A percentile compares a stretch with the other conserved stretches of the same genome.
Conservation (phyloP, 2,329 filamentous ascomycete genomes). For the Cytospora piceae region DNA sequence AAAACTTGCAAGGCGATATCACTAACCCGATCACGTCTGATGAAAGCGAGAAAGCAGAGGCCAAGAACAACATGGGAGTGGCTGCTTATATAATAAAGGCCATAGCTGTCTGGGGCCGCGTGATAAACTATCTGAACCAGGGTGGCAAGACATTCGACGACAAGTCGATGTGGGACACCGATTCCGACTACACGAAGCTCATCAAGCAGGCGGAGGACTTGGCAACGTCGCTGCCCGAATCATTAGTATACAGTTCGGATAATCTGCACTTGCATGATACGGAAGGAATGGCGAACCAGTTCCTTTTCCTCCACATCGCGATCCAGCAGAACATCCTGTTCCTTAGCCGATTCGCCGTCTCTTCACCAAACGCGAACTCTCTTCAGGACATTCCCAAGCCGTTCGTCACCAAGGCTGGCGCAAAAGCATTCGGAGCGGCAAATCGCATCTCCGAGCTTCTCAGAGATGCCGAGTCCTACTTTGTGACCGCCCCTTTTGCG, state of each 20-base stretch:
- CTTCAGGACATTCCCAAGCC: slow-evolving; percentile 73
- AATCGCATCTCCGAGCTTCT: slow-evolving; percentile 85
- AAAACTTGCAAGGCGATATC: slow-evolving; percentile 75
- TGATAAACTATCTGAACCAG: slow-evolving; percentile 88
- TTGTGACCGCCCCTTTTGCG: slow-evolving; percentile 86
- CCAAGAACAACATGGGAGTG: slow-evolving; percentile 88
- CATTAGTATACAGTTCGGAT: slow-evolving; percentile 74
- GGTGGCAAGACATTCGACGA: slow-evolving; percentile 81
- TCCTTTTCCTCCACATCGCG: slow-evolving; percentile 87
- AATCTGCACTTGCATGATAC: slow-evolving; percentile 85
- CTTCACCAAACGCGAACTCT: slow-evolving; percentile 66
- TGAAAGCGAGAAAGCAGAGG: slow-evolving; percentile 66
- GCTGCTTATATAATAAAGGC: slow-evolving; percentile 86
- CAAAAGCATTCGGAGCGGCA: slow-evolving; percentile 79
- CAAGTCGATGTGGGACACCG: slow-evolving; percentile 77
- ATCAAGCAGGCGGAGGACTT: slow-evolving; percentile 74
- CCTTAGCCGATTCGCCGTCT: slow-evolving; percentile 83
- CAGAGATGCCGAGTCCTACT: slow-evolving; percentile 76
- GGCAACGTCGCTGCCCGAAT: slow-evolving; percentile 67
- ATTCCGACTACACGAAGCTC: slow-evolving; percentile 76
- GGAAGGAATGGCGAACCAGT: slow-evolving; percentile 86
- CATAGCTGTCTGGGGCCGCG: slow-evolving; percentile 86
- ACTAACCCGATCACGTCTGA: slow-evolving; percentile 65
- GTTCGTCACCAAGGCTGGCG: slow-evolving; percentile 76
- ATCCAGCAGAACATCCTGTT: slow-evolving; percentile 90